A percentile compares a stretch with the other conserved stretches of the same genome.
phyloP scores from a whole-genome alignment of 805 yeast genomes.

The Ascoidea rubescens region DNA sequence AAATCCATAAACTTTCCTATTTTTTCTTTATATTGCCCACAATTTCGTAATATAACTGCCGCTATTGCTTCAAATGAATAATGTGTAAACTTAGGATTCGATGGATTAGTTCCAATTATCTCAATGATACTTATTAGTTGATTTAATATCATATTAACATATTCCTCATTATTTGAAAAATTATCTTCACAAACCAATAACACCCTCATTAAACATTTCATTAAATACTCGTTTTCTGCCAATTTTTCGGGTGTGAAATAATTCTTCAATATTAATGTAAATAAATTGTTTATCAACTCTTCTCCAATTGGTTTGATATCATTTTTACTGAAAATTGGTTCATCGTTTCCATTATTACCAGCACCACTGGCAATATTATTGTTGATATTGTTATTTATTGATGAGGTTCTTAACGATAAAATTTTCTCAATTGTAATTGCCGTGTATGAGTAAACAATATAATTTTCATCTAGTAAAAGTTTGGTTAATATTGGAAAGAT shows the following conservation, averaged over 20 bases:
- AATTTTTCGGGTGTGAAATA: slow-evolving; percentile 71
- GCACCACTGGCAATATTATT: background rate
- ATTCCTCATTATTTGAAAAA: slow-evolving; percentile 26
- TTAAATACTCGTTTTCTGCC: slow-evolving; percentile 88
- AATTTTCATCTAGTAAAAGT: slow-evolving; percentile 51
- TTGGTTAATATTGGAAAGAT: slow-evolving; percentile 67
- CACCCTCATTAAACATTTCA: slow-evolving; percentile 80
- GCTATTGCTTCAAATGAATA: slow-evolving; percentile 83
- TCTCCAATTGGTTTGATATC: slow-evolving; percentile 58
- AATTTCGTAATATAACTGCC: slow-evolving; percentile 29
- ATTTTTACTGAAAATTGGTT: slow-evolving; percentile 49
- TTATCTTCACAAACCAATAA: slow-evolving; percentile 50
- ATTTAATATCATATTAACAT: slow-evolving; percentile 22
- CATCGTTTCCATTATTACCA: slow-evolving; percentile 26
- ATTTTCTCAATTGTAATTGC: slow-evolving; percentile 88
- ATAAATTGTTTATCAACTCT: slow-evolving; percentile 49
- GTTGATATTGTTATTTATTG: background rate
- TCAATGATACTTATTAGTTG: slow-evolving; percentile 59
- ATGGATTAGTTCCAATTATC: slow-evolving; percentile 75
- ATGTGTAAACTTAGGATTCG: slow-evolving; percentile 89
- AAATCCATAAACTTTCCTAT: slow-evolving; percentile 29
- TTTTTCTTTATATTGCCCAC: slow-evolving; percentile 26
- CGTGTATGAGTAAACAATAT: slow-evolving; percentile 85
- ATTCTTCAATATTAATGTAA: slow-evolving; percentile 47
- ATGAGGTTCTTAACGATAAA: slow-evolving; percentile 52